phyloP scores from a whole-genome alignment of 441 rosid genomes.

The Eutrema salsugineum region DNA sequence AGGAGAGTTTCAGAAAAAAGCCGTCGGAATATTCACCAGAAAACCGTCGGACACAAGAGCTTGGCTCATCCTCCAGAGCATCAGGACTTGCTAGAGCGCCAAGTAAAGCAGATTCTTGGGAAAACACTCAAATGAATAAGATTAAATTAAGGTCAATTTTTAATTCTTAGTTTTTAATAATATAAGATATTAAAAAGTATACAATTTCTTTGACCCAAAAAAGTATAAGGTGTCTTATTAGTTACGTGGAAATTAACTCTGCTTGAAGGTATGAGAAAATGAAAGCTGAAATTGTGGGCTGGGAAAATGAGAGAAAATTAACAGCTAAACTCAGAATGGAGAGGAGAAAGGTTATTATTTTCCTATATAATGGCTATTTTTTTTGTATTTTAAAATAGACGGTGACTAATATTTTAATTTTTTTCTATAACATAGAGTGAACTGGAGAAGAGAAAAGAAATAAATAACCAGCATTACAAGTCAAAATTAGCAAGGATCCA shows the following conservation, averaged over 20 bases:
- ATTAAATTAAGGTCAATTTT: conserved; percentile 42
- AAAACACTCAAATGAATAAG: conserved; percentile 48
- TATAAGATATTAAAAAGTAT: background rate
- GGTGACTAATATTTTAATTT: background rate
- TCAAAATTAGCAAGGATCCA: conserved; percentile 57
- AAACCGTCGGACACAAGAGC: background rate
- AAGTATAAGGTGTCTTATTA: background rate
- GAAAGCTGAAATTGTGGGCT: conserved; percentile 51
- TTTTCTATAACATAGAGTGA: conserved; percentile 43
- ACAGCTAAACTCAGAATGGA: conserved; percentile 55
- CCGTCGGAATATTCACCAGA: background rate
- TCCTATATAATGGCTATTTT: background rate
- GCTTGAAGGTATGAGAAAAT: conserved; percentile 57
- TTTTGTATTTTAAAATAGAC: background rate
- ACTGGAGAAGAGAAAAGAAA: conserved; percentile 50
- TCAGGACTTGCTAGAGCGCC: conserved; percentile 4
- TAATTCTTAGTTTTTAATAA: background rate
- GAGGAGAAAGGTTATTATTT: conserved; percentile 47
- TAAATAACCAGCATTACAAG: conserved; percentile 47
- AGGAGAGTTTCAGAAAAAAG: conserved; percentile 2
- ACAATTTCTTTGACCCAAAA: background rate
- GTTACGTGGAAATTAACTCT: background rate
- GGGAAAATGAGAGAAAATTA: conserved; percentile 72
- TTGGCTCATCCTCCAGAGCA: conserved; percentile 31
- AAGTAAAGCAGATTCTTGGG: conserved; percentile 67